Conservation (phyloP, 495 filamentous ascomycete genomes). For the Coniosporium apollinis region DNA sequence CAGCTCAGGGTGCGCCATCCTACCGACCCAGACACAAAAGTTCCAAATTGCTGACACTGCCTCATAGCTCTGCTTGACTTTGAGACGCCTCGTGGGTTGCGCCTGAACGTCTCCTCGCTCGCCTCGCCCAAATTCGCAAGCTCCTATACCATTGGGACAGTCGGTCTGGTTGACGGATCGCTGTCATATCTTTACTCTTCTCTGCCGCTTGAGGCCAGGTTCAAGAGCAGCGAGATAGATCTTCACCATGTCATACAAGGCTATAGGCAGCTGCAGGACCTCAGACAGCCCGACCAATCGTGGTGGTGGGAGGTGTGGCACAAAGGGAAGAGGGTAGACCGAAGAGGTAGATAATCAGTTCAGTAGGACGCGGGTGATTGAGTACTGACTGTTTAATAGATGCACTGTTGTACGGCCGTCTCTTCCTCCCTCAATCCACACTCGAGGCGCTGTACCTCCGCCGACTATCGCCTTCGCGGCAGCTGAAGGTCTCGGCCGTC, state of each 20-base stretch:
- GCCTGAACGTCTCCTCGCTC: constrained; percentile 75
- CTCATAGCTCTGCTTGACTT: constrained; percentile 64
- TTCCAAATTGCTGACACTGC: constrained; percentile 2
- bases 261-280: constrained; percentile 46
- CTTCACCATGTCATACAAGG: constrained; percentile 49
- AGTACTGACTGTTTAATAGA: constrained; percentile 21
- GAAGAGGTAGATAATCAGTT: constrained; percentile 17
- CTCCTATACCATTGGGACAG: constrained; percentile 69
- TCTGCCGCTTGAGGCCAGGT: constrained; percentile 41
- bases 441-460: constrained; percentile 79
- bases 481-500: constrained; percentile 66
- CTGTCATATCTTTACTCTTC: constrained; percentile 84
- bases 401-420: constrained; percentile 69
- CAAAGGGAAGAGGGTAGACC: constrained; percentile 26
- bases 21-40: too few relatives aligned
- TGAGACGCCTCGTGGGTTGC: constrained; percentile 58
- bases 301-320: constrained; percentile 37
- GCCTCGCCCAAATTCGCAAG: constrained; percentile 82
- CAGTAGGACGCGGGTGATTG: neutral
- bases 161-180: constrained; percentile 78
- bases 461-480: constrained; percentile 59
- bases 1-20: constrained; percentile 48
- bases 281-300: constrained; percentile 30
- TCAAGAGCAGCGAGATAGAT: constrained; percentile 40
- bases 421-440: constrained; percentile 70